phyloP scores from a whole-genome alignment of 73 alveolate species.

The Paramecium primaurelia region DNA sequence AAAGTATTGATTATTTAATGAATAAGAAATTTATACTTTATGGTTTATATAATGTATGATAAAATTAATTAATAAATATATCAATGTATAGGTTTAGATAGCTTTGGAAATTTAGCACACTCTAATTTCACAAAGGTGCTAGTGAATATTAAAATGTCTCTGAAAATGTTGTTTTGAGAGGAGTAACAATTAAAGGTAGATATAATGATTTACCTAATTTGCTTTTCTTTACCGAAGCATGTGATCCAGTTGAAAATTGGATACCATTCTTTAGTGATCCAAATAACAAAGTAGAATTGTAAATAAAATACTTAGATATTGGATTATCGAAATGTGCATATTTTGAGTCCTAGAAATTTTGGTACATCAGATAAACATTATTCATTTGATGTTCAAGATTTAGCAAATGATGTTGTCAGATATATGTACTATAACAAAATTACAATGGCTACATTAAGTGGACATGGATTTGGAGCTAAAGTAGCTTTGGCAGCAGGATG shows the following conservation, averaged over 20 bases:
- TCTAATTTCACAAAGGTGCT: conserved; percentile 39
- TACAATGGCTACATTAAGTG: conserved; percentile 82
- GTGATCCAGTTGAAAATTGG: conserved; percentile 78
- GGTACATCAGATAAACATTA: conserved; percentile 83
- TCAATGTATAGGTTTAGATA: conserved; percentile 17
- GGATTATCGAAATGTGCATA: conserved; percentile 72
- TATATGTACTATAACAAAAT: conserved; percentile 76
- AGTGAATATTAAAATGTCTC: conserved; percentile 62
- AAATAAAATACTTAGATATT: not conserved
- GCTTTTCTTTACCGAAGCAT: conserved; percentile 75
- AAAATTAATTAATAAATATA: not conserved
- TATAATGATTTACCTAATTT: conserved; percentile 75
- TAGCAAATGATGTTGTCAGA: conserved; percentile 77
- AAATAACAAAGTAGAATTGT: conserved; percentile 59
- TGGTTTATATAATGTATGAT: not conserved
- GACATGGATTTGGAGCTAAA: conserved; percentile 91
- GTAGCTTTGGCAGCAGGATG: conserved; percentile 84
- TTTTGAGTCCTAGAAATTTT: conserved; percentile 76
- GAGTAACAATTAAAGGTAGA: conserved; percentile 72
- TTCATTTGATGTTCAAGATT: conserved; percentile 72
- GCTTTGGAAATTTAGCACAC: conserved; percentile 34
- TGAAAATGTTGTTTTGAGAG: conserved; percentile 75
- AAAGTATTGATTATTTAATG: not conserved
- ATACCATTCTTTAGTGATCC: conserved; percentile 73
- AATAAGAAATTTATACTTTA: not conserved